These are phyloP conservation scores for Plantago ovata DNA, from an alignment of 257 asterid species.

Conservation along the genomic window DNA sequence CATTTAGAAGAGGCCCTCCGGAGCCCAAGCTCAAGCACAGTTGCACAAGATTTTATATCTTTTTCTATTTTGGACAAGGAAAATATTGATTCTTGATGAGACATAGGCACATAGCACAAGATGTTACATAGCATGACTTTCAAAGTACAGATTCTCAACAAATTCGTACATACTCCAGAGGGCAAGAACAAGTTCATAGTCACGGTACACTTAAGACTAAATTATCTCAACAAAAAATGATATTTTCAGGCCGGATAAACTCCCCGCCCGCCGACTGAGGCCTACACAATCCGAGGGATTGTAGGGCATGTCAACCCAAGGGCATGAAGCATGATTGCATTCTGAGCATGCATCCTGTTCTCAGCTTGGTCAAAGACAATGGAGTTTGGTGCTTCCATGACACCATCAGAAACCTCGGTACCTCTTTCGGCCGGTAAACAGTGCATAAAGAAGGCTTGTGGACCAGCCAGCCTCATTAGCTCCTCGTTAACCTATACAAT, in stretches of 20 bases:
- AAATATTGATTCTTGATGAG: neutral
- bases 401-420: slow-evolving; percentile 72
- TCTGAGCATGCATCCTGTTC: slow-evolving; percentile 93
- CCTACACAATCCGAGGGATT: too few relatives aligned
- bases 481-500: slow-evolving; percentile 71
- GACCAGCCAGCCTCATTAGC: slow-evolving; percentile 85
- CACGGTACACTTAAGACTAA: too few relatives aligned
- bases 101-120: too few relatives aligned
- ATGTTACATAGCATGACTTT: too few relatives aligned
- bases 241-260: neutral
- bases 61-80: too few relatives aligned
- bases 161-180: too few relatives aligned
- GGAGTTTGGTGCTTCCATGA: slow-evolving; percentile 77
- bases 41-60: too few relatives aligned
- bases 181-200: too few relatives aligned
- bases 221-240: too few relatives aligned
- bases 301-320: slow-evolving; percentile 72
- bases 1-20: too few relatives aligned
- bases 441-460: slow-evolving; percentile 80
- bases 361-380: slow-evolving; percentile 90
- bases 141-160: too few relatives aligned
- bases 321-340: slow-evolving; percentile 88
- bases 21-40: too few relatives aligned
- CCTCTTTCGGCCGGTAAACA: slow-evolving; percentile 95
- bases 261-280: neutral